These are phyloP conservation scores for Tetradesmus lagerheimii DNA, from an alignment of 139 green algal species.

Conservation along the genomic window DNA sequence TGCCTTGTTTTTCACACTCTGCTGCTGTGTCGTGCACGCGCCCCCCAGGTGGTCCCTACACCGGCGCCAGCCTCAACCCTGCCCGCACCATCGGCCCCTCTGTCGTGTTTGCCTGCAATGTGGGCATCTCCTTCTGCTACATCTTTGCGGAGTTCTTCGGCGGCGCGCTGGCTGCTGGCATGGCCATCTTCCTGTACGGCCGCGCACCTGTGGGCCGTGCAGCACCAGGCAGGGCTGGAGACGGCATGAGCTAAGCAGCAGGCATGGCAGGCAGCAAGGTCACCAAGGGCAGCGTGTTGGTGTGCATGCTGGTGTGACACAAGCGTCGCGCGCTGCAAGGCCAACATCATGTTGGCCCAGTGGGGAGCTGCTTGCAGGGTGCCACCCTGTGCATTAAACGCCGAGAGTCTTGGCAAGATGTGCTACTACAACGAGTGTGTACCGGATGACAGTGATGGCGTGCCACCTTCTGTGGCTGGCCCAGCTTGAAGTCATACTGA, in stretches of 20 bases:
- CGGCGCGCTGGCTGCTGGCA: slow-evolving; percentile 61
- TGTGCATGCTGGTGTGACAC: too few relatives aligned
- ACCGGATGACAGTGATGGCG: too few relatives aligned
- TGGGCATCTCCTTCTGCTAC: slow-evolving; percentile 76
- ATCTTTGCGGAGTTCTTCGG: slow-evolving; percentile 79
- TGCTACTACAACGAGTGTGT: too few relatives aligned
- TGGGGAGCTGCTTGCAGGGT: too few relatives aligned
- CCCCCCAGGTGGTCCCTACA: slow-evolving; percentile 76
- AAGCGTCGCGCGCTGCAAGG: too few relatives aligned
- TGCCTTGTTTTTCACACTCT: neutral
- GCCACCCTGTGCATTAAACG: too few relatives aligned
- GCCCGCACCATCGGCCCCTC: slow-evolving; percentile 82
- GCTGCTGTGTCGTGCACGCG: neutral
- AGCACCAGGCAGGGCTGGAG: slow-evolving; percentile 3
- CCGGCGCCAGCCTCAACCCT: slow-evolving; percentile 81
- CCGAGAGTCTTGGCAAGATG: too few relatives aligned
- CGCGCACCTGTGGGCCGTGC: slow-evolving; percentile 47
- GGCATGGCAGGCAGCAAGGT: too few relatives aligned
- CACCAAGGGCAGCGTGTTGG: too few relatives aligned
- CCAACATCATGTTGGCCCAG: too few relatives aligned
- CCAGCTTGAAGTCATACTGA: too few relatives aligned
- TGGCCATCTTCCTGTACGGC: slow-evolving; percentile 82
- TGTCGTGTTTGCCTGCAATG: slow-evolving; percentile 77
- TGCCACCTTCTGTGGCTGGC: too few relatives aligned
- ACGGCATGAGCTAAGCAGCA: neutral